These are phyloP conservation scores for Cyclotella distinguenda DNA, from an alignment of 108 stramenopile genomes.

Conservation along the genomic window DNA sequence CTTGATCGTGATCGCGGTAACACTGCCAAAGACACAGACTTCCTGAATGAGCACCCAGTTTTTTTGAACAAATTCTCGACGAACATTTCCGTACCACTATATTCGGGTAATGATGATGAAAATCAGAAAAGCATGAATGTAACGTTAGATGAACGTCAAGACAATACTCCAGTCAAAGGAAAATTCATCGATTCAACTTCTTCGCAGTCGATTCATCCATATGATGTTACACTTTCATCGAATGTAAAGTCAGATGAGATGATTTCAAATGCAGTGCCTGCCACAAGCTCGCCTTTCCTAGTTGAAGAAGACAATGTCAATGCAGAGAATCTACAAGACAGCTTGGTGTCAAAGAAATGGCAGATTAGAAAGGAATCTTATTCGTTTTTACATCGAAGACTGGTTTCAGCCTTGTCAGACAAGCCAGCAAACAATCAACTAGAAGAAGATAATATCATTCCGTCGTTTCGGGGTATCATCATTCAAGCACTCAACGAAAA, in stretches of 20 bases:
- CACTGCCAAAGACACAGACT: constrained; percentile 59
- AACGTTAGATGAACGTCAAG: background rate
- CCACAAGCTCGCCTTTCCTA: constrained; percentile 1
- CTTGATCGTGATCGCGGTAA: constrained; percentile 76
- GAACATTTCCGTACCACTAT: background rate
- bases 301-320: constrained; percentile 53
- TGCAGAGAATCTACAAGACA: constrained; percentile 47
- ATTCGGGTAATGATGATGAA: background rate
- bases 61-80: background rate
- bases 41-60: constrained; percentile 61
- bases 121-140: background rate
- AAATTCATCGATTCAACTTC: background rate
- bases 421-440: constrained; percentile 31
- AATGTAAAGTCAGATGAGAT: background rate
- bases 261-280: background rate
- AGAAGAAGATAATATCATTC: constrained; percentile 34
- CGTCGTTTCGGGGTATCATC: constrained; percentile 51
- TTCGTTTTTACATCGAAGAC: constrained; percentile 42
- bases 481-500: constrained; percentile 60
- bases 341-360: constrained; percentile 65
- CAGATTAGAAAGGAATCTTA: constrained; percentile 72
- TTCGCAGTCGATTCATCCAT: background rate
- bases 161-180: background rate
- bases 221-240: background rate
- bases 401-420: constrained; percentile 19